Percentiles rank a stretch among this genome's conserved stretches.
These are phyloP conservation scores for Aureobasidium sp. DNA, from an alignment of 2,329 filamentous ascomycete species.

Conservation along the genomic window DNA sequence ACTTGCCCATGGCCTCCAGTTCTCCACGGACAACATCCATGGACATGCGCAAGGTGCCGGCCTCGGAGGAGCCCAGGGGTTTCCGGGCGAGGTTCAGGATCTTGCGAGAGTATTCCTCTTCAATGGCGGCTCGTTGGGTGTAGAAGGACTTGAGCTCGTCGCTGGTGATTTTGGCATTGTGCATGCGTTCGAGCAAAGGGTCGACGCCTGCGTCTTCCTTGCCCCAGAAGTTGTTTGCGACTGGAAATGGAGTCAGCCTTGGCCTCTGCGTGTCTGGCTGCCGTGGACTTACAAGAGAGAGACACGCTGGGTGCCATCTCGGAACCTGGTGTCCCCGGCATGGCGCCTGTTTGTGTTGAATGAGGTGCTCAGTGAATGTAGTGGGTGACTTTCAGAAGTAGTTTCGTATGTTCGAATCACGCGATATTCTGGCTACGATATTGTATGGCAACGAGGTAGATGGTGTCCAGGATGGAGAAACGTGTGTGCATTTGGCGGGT, in stretches of 20 bases:
- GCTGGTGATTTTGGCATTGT: constrained; percentile 84
- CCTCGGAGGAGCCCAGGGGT: constrained; percentile 78
- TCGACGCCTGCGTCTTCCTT: constrained; percentile 95
- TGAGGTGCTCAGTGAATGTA: not conserved
- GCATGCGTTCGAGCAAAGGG: constrained; percentile 89
- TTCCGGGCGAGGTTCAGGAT: constrained; percentile 80
- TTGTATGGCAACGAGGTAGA: not conserved
- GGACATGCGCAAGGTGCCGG: constrained; percentile 72
- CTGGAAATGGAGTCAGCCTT: constrained; percentile 42
- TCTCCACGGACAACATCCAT: constrained; percentile 83
- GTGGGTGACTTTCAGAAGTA: not conserved
- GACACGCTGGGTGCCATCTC: constrained; percentile 30
- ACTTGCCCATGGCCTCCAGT: constrained; percentile 87
- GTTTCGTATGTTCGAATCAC: not conserved
- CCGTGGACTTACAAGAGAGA: constrained; percentile 25
- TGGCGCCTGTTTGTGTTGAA: constrained; percentile 19
- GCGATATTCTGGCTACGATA: not conserved
- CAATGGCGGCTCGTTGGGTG: constrained; percentile 78
- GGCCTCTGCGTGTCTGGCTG: not conserved
- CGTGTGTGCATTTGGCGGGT: constrained; percentile 9
- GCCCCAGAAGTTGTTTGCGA: constrained; percentile 99
- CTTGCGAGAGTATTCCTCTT: constrained; percentile 93
- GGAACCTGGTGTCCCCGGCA: constrained; percentile 26
- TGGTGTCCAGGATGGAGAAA: not conserved
- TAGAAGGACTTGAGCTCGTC: constrained; percentile 94